Base-by-base conservation (phyloP, 2,329 filamentous ascomycete species). In the Huntiella abstrusa region DNA sequence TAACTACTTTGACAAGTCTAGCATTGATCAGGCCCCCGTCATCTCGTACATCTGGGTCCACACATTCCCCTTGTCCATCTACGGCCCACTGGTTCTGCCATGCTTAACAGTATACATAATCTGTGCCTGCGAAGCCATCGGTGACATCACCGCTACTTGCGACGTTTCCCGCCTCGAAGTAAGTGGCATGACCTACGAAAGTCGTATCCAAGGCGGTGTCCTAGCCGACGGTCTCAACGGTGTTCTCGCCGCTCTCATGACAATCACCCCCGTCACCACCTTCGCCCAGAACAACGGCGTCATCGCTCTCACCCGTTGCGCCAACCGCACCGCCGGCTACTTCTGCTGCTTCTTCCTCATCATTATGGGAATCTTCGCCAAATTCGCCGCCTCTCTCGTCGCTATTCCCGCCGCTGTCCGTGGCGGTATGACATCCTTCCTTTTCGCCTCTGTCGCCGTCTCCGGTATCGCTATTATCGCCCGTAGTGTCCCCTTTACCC, bases 281-380 rank as follows among this genome's bases (percentile, higher is more conserved):
- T 87, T 87, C 54, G 83, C 83, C 0, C 82, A 87, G 59, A 88
- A 88, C 64, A 87, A 88, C 58, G 83, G 83, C 33, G 81, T 88
- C 44, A 87, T 91, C 51, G 80, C 83, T 0, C 67, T 91, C 39
- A 91, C 83, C 0, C 72, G 82, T 12, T 88, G 83, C 58, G 83
- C 83, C 1, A 88, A 85, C 59, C 74, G 83, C 46, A 80, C 77
- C 41, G 84, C 83, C 4, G 84, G 84, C 4, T 86, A 85, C 58
- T 80, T 77, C 42, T 81, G 77, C 57, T 85, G 72, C 58, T 68
- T 81, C 55, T 86, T 86, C 65, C 70, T 91, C 8, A 62, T 91
- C 51, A 59, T 91, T 53, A 85, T 86, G 75, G 84, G 84, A 12
- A 65, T 91, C 51, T 85, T 88, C 54, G 75, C 81, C 53, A 91